phyloP scores from a whole-genome alignment of 345 rosid genomes.

The Moricandia moricandioides region DNA sequence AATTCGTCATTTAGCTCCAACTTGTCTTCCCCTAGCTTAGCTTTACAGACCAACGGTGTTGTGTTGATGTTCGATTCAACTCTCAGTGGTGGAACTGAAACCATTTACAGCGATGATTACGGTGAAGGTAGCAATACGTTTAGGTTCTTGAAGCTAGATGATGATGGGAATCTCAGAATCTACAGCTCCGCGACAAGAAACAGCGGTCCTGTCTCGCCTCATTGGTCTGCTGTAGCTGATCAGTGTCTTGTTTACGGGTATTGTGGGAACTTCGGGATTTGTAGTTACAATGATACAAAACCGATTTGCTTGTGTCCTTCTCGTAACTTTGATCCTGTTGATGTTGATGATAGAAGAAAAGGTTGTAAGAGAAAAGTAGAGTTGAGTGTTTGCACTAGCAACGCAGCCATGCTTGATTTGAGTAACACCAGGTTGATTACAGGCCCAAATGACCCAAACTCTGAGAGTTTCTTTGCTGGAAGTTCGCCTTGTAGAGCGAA shows the following conservation, averaged over 20 bases:
- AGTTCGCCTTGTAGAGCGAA: constrained; percentile 49
- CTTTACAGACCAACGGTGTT: constrained; percentile 45
- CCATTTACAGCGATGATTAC: constrained; percentile 53
- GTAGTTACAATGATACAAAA: constrained; percentile 44
- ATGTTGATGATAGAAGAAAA: constrained; percentile 45
- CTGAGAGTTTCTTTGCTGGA: constrained; percentile 37
- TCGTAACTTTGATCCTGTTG: constrained; percentile 52
- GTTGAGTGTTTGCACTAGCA: constrained; percentile 45
- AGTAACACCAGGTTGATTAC: constrained; percentile 43
- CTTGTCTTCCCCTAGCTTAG: constrained; percentile 45
- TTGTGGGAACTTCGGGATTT: constrained; percentile 62
- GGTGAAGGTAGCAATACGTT: constrained; percentile 49
- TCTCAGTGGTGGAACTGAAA: constrained; percentile 18
- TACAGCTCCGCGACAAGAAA: constrained; percentile 39
- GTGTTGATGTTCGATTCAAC: constrained; percentile 37
- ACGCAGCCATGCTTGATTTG: constrained; percentile 49
- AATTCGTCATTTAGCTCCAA: constrained; percentile 50
- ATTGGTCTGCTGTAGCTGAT: constrained; percentile 58
- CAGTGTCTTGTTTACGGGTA: constrained; percentile 61
- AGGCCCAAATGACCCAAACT: constrained; percentile 30
- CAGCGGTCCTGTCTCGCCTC: constrained; percentile 22
- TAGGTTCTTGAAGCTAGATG: constrained; percentile 54
- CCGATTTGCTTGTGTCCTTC: constrained; percentile 65
- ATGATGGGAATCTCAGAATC: constrained; percentile 66
- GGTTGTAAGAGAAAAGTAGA: constrained; percentile 62